These are phyloP conservation scores for Epichloe festucae DNA, from an alignment of 2,329 filamentous ascomycete genomes.

Conservation along the genomic window DNA sequence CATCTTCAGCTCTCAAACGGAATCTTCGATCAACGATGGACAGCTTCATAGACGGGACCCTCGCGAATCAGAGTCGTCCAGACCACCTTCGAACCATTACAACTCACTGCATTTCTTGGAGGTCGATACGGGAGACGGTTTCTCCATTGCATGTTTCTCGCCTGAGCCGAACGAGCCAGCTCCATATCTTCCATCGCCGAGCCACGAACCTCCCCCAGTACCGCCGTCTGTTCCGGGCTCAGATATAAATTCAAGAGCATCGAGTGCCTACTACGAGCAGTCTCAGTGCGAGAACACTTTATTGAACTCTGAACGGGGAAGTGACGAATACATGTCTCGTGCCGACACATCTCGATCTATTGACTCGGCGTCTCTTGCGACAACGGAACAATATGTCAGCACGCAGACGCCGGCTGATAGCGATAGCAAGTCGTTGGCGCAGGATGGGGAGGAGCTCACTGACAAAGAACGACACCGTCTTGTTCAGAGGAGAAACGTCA, in stretches of 20 bases:
- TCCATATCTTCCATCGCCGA: conserved; percentile 27
- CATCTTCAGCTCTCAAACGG: conserved; percentile 16
- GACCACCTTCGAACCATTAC: conserved; percentile 14
- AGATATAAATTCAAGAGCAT: conserved; percentile 28
- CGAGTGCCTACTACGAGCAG: conserved; percentile 26
- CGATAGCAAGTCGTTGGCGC: conserved; percentile 18
- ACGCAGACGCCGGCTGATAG: conserved; percentile 25
- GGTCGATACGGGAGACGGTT: conserved; percentile 37
- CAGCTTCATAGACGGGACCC: conserved; percentile 5
- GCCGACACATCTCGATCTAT: conserved; percentile 32
- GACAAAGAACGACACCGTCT: conserved; percentile 57
- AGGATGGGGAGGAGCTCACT: conserved; percentile 28
- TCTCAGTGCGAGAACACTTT: conserved; percentile 27
- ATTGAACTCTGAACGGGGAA: conserved; percentile 30
- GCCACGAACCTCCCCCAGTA: conserved; percentile 40
- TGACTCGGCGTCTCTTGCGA: conserved; percentile 32
- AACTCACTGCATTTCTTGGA: conserved; percentile 32
- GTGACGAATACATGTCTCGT: conserved; percentile 30
- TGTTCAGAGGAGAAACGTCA: conserved; percentile 66
- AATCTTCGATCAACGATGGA: background rate
- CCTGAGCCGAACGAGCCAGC: conserved; percentile 17
- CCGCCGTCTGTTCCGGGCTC: conserved; percentile 25
- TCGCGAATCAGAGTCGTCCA: conserved; percentile 15
- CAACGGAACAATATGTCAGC: conserved; percentile 26
- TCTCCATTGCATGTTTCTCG: conserved; percentile 34